These are phyloP conservation scores for Selaginella moellendorffii DNA, from an alignment of 75 land plant species.

Conservation along the genomic window DNA sequence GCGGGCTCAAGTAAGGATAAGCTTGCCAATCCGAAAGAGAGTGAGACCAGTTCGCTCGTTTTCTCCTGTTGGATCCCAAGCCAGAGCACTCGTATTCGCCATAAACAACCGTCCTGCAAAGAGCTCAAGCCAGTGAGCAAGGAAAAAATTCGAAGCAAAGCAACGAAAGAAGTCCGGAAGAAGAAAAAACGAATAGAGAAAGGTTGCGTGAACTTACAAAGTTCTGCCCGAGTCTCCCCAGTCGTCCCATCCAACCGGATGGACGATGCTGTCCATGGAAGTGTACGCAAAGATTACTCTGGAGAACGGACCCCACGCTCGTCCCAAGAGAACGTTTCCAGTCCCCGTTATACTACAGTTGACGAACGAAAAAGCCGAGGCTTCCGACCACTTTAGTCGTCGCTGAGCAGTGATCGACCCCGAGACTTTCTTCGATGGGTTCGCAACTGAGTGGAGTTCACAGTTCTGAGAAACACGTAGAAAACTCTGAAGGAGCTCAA, in stretches of 20 bases:
- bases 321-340: constrained; percentile 29
- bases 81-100: constrained; percentile 15
- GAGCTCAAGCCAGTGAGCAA: not conserved
- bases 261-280: constrained; percentile 34
- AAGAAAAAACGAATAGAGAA: not conserved
- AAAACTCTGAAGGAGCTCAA: not conserved
- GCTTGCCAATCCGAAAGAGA: not conserved
- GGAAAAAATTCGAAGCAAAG: not conserved
- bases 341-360: constrained; percentile 40
- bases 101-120: constrained; percentile 10
- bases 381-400: constrained; percentile 12
- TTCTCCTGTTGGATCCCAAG: constrained; percentile 4
- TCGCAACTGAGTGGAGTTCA: constrained; percentile 24
- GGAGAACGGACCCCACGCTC: constrained; percentile 65
- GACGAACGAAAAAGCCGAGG: constrained; percentile 43
- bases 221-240: constrained; percentile 27
- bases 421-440: constrained; percentile 12
- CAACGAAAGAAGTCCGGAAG: not conserved
- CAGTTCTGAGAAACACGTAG: constrained; percentile 21
- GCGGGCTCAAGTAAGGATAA: not conserved
- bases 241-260: constrained; percentile 48
- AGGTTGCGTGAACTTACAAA: constrained; percentile 28
- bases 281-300: constrained; percentile 43
- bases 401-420: constrained; percentile 32
- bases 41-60: constrained; percentile 9